Evolutionary conservation across 1,139 yeast genomes (phyloP).

Genomic region (Saccharomyces pastorianus): DNA sequence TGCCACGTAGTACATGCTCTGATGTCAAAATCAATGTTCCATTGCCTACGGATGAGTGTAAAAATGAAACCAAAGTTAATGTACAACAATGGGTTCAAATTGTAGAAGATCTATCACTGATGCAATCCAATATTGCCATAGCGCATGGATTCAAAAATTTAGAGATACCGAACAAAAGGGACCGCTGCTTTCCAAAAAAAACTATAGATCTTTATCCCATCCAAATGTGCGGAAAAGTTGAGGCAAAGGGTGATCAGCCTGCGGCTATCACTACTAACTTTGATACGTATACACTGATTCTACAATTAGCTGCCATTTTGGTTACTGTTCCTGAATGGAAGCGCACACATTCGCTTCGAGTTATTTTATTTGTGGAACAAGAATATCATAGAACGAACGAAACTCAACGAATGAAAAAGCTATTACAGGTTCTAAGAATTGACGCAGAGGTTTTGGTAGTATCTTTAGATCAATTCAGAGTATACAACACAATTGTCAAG

Average conservation of each 20-base stretch:
- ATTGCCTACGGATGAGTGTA: constrained; percentile 73
- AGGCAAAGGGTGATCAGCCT: constrained; percentile 51
- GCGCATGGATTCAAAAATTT: constrained; percentile 75
- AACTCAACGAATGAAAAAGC: constrained; percentile 45
- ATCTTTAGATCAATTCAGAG: constrained; percentile 55
- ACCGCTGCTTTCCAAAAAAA: constrained; percentile 33
- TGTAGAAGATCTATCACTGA: constrained; percentile 82
- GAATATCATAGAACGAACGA: constrained; percentile 66
- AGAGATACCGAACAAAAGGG: constrained; percentile 43
- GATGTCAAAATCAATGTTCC: constrained; percentile 16
- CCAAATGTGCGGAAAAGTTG: constrained; percentile 83
- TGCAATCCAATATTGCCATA: constrained; percentile 88
- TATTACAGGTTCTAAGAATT: constrained; percentile 71
- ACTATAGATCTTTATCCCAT: constrained; percentile 88
- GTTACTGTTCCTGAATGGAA: constrained; percentile 93
- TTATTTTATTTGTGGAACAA: constrained; percentile 82
- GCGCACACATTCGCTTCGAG: constrained; percentile 59
- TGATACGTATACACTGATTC: constrained; percentile 86
- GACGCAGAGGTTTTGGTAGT: constrained; percentile 69
- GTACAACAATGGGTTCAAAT: constrained; percentile 80
- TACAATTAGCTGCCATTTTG: constrained; percentile 86
- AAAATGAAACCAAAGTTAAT: constrained; percentile 53
- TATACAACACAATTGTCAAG: constrained; percentile 69
- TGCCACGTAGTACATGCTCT: constrained; percentile 7
- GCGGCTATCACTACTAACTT: constrained; percentile 69